These are phyloP conservation scores for Melanopsichium pennsylvanicum DNA, from an alignment of 1,284 basidiomycete species.

Conservation along the genomic window DNA sequence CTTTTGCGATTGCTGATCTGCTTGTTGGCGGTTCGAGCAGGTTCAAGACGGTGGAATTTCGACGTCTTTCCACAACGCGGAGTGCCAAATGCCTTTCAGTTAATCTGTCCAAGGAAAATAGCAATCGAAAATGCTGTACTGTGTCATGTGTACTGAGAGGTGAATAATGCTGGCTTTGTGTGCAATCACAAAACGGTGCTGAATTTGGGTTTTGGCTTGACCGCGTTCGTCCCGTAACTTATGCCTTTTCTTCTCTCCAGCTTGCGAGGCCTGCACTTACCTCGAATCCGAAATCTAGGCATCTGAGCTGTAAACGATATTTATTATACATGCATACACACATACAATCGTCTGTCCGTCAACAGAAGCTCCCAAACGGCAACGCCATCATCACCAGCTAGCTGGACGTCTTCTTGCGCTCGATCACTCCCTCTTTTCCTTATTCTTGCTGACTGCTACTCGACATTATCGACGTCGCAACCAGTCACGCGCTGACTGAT, in stretches of 20 bases:
- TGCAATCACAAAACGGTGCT: no score
- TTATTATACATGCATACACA: no score
- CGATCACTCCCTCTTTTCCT: background rate
- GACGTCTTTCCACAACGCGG: background rate
- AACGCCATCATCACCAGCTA: no score
- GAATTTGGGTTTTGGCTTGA: slow-evolving; percentile 5
- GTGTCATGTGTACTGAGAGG: background rate
- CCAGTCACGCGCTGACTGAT: slow-evolving; percentile 32
- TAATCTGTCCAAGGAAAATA: no score
- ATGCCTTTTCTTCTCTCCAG: background rate
- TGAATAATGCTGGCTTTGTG: background rate
- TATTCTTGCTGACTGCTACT: background rate
- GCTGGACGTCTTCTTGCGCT: no score
- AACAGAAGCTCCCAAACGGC: no score
- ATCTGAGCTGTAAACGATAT: background rate
- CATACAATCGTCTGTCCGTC: no score
- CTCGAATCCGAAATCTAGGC: slow-evolving; percentile 1
- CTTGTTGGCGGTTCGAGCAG: no score
- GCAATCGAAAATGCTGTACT: no score
- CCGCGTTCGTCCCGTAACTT: background rate
- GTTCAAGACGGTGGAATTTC: background rate
- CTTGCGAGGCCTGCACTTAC: background rate
- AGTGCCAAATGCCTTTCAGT: no score
- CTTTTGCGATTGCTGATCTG: no score
- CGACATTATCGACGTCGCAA: background rate